phyloP scores from a whole-genome alignment of 2,329 filamentous ascomycete species.

The Zymoseptoria tritici region DNA sequence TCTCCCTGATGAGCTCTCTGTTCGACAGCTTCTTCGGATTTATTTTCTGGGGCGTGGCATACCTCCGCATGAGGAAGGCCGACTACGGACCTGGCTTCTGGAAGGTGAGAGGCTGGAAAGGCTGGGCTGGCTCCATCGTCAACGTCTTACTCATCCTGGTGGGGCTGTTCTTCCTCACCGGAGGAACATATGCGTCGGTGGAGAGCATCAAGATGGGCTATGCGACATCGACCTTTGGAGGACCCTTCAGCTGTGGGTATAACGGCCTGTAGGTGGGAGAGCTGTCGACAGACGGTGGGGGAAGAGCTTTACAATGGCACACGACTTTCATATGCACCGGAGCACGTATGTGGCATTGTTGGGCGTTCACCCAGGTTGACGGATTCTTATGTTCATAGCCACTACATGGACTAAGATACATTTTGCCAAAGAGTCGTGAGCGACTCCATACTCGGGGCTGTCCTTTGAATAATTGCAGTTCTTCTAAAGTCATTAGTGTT shows the following conservation, averaged over 20 bases:
- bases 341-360: neutral
- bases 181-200: conserved; percentile 69
- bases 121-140: conserved; percentile 50
- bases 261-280: conserved; percentile 44
- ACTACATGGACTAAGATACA: neutral
- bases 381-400: neutral
- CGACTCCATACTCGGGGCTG: too few species aligned
- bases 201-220: conserved; percentile 71
- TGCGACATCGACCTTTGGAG: conserved; percentile 53
- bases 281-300: neutral
- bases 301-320: neutral
- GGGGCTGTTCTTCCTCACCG: conserved; percentile 73
- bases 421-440: too few species aligned
- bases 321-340: neutral
- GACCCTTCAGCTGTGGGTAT: conserved; percentile 65
- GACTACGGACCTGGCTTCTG: conserved; percentile 52
- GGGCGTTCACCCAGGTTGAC: neutral
- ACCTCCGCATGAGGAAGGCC: conserved; percentile 65
- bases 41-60: conserved; percentile 86
- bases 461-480: too few species aligned
- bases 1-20: conserved; percentile 73
- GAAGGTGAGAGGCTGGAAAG: conserved; percentile 46
- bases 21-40: conserved; percentile 94
- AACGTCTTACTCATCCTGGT: conserved; percentile 67
- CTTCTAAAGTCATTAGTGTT: too few species aligned